Base-by-base conservation (phyloP, 306 rosid genomes). In the Hippophae gyantsensis region DNA sequence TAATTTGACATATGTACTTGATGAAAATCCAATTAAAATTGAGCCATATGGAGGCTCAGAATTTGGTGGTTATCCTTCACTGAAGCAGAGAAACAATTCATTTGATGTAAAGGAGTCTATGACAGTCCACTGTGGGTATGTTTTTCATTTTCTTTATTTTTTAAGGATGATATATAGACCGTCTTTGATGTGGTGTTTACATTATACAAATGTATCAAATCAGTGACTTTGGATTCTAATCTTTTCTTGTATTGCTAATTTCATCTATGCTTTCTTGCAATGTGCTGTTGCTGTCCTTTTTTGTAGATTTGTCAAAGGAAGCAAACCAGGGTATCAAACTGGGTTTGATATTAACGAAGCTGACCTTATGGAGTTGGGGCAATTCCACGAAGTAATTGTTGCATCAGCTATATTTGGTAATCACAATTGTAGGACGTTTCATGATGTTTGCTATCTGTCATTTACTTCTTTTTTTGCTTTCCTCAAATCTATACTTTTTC, bases 121-220 rank as follows among this genome's bases (percentile, higher is more conserved):
- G 96, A 61, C 51, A 27, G 95, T 92, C 69, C 89, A 85, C 63
- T 92, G 98, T 77, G 98, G 98, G 96, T 92, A 73, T 68, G 96
- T 78, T 70, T 66, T 48, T 49, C 14, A 57, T 23, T 59, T 40
- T 11, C 38, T 32, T 32, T 4, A 32, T 2, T 32, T 32, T 32
- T 32, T 32, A 4, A 32, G 38, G 38, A 32, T 32, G 38, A 32
- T 32, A 32, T 32, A 32, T 32, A 4, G 38, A 12, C 14, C 12
- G 6, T 49, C 53, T 2, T 8, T 6, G 53, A 12, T 49, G 53
- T 49, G 23, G 0, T 12, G 25, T 49, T 49, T 23, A 60, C 47
- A 40, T 65, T 51, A 60, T 8, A 25, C 12, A 52, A 48, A 48
- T 46, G 26, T 43, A 23, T 47, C 13, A 58, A 3, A n/a, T 57